Evolutionary conservation across 306 rosid genomes (phyloP).

Genomic region (Vigna reflexopilosa): DNA sequence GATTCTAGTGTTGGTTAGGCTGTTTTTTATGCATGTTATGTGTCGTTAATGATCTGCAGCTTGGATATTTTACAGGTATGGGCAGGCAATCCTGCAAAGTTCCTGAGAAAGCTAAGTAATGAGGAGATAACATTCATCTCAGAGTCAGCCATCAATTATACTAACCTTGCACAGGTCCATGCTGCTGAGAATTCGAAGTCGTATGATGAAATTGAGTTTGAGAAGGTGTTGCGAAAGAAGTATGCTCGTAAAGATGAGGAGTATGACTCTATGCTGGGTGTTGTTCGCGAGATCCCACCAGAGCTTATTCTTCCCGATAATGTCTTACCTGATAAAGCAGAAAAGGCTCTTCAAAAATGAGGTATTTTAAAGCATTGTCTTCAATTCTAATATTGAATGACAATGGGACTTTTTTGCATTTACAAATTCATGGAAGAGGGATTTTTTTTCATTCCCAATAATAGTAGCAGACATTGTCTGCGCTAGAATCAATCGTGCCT

Average conservation of each 20-base stretch:
- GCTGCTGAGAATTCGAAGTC: slow-evolving; percentile 89
- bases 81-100: slow-evolving; percentile 98
- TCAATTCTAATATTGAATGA: slow-evolving; percentile 52
- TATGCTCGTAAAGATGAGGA: slow-evolving; percentile 85
- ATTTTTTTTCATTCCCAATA: slow-evolving; percentile 68
- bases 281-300: slow-evolving; percentile 82
- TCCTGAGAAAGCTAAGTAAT: slow-evolving; percentile 88
- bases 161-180: slow-evolving; percentile 93
- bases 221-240: slow-evolving; percentile 90
- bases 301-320: slow-evolving; percentile 86
- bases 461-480: slow-evolving; percentile 60
- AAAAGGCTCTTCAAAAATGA: slow-evolving; percentile 51
- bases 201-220: slow-evolving; percentile 79
- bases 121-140: slow-evolving; percentile 87
- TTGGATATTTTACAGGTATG: slow-evolving; percentile 67
- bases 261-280: slow-evolving; percentile 85
- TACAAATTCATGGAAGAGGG: slow-evolving; percentile 63
- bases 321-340: slow-evolving; percentile 70
- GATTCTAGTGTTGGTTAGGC: not conserved
- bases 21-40: slow-evolving; percentile 21
- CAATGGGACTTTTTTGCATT: slow-evolving; percentile 50
- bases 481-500: slow-evolving; percentile 53
- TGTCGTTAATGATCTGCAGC: slow-evolving; percentile 14
- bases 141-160: slow-evolving; percentile 79
- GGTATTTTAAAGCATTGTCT: slow-evolving; percentile 39